Base-by-base conservation (phyloP, 345 rosid genomes). In the Eucalyptus paniculata region DNA sequence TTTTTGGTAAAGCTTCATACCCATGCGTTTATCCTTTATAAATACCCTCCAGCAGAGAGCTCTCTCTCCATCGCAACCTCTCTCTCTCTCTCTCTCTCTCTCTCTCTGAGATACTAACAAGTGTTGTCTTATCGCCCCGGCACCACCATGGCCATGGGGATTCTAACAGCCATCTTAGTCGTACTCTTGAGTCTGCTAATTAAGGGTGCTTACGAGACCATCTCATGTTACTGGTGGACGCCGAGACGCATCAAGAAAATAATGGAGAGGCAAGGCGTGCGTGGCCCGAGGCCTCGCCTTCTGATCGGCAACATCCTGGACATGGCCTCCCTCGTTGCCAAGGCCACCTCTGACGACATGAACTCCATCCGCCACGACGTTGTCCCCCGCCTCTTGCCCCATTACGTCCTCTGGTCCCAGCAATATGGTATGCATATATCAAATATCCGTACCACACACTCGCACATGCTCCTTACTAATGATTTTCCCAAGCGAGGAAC, bases 241-340 rank as follows among this genome's bases (percentile, higher is more conserved):
- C 99, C 99, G 23, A 94, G 94, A 90, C 97, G 97, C 91, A 97
- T 98, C 94, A 93, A 89, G 80, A 95, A 91, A 67, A 88, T 92
- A 6, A 96, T 98, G 99, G 95, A 91, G 87, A 93, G 91, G 92
- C 99, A 98, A 95, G 99, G 98, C 3, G 97, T 98, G 90, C 94
- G 93, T 92, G 99, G 99, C 58, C 99, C 99, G 14, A 91, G 91
- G 34, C 97, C 99, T 42, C 93, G 95, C 54, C 94, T 92, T 77
- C 92, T 98, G 19, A 93, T 94, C 44, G 99, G 99, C 37, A 97
- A 98, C 96, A 93, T 98, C 89, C 50, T 91, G n/a, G 97, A 97
- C 50, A 92, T 96, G 91, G 91, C 96, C 81, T 69, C 94, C n/a
- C 92, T 97, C 34, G 91, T 96, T 82, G 92, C 98, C 60, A 89